Conservation (phyloP, 164 flowering plant genomes). For the Kalanchoe fedtschenkoi region DNA sequence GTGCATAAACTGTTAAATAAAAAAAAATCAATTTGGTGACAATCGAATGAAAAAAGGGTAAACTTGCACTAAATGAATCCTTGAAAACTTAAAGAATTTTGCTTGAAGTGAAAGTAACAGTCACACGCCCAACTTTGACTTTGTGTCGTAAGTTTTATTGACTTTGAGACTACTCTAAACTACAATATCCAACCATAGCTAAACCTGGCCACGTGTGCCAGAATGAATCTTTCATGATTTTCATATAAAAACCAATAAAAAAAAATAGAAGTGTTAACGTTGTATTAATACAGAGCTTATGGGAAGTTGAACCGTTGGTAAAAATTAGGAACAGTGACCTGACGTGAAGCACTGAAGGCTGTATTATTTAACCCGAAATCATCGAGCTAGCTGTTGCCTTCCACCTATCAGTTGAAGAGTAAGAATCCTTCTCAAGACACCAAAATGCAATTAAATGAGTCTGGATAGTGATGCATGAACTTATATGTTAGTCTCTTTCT, state of each 20-base stretch:
- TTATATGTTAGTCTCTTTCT: too few species aligned
- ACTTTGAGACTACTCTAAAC: too few species aligned
- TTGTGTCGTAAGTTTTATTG: neutral
- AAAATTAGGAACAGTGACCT: neutral
- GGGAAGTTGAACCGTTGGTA: neutral
- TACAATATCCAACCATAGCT: too few species aligned
- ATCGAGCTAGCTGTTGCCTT: too few species aligned
- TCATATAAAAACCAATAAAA: neutral
- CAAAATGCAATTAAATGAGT: too few species aligned
- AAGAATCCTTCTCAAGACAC: too few species aligned
- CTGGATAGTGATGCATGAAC: too few species aligned
- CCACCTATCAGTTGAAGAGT: too few species aligned
- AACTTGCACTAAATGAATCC: neutral
- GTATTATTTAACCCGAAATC: too few species aligned
- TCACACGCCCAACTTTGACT: slow-evolving; percentile 3
- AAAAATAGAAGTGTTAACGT: neutral
- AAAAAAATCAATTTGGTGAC: neutral
- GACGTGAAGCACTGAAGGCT: neutral
- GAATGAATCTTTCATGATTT: neutral
- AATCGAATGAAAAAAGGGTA: neutral
- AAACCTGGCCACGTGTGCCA: neutral
- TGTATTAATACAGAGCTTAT: neutral
- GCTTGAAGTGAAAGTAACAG: slow-evolving; percentile 1
- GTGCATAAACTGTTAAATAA: too few species aligned
- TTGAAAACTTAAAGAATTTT: neutral